Evolutionary conservation across 2,329 filamentous ascomycete species (phyloP).

Genomic region (Exserohilum rostratum): DNA sequence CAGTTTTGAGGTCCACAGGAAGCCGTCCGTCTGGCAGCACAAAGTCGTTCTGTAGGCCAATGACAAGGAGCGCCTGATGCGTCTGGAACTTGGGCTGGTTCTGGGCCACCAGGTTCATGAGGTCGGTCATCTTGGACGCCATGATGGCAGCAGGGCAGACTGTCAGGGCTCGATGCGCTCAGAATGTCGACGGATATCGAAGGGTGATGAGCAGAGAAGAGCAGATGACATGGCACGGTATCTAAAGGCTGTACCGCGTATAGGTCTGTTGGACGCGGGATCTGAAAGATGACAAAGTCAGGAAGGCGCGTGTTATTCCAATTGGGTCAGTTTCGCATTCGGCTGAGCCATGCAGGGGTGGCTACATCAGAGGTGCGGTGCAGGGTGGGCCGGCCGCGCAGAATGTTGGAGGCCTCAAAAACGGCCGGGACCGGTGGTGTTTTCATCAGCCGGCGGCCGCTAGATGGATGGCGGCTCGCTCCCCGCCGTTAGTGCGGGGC

Average conservation of each 20-base stretch:
- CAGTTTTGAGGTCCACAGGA: constrained; percentile 65
- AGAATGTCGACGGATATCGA: background rate
- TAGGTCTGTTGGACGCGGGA: constrained; percentile 3
- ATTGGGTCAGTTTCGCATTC: background rate
- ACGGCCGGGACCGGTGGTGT: constrained; percentile 13
- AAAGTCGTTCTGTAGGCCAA: constrained; percentile 94
- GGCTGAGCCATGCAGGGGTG: constrained; percentile 15
- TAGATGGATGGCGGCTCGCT: background rate
- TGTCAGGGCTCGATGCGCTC: background rate
- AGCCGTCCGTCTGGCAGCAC: constrained; percentile 71
- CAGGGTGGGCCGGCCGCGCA: constrained; percentile 15
- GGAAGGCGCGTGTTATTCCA: background rate
- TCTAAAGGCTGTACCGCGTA: background rate
- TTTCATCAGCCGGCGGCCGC: constrained; percentile 2
- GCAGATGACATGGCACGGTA: background rate
- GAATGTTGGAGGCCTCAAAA: constrained; percentile 4
- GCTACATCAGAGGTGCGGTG: constrained; percentile 12
- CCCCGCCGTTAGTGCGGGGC: constrained; percentile 20
- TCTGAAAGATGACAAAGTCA: background rate
- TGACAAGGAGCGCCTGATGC: constrained; percentile 74
- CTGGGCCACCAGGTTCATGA: constrained; percentile 53
- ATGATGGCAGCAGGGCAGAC: constrained; percentile 10
- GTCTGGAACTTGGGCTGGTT: constrained; percentile 61
- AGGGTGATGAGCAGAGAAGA: background rate
- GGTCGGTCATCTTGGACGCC: constrained; percentile 45